Percentiles rank a stretch among this genome's conserved stretches.
These are phyloP conservation scores for Citrus unshiu DNA, from an alignment of 345 rosid genomes.

Conservation along the genomic window DNA sequence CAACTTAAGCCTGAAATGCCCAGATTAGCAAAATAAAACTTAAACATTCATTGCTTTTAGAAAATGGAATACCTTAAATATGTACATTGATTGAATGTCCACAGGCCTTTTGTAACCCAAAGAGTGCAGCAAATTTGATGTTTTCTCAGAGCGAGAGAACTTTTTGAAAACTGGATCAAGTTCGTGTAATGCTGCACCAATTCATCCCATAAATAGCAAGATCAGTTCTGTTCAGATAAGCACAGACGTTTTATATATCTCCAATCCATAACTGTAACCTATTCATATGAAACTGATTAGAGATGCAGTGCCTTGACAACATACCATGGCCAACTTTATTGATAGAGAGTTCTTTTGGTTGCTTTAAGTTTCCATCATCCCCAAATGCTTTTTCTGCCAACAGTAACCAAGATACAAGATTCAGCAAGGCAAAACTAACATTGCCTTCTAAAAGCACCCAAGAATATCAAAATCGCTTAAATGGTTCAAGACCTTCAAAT, in stretches of 20 bases:
- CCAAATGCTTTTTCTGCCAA: slow-evolving; percentile 85
- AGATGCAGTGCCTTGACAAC: slow-evolving; percentile 6
- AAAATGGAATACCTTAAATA: slow-evolving; percentile 63
- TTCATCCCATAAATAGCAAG: slow-evolving; percentile 7
- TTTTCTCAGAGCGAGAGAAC: slow-evolving; percentile 58
- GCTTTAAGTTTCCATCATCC: slow-evolving; percentile 69
- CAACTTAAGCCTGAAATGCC: background rate
- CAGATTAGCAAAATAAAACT: background rate
- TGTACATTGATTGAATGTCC: slow-evolving; percentile 89
- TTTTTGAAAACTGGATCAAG: slow-evolving; percentile 66
- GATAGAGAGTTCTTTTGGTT: slow-evolving; percentile 79
- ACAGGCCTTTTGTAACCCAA: slow-evolving; percentile 79
- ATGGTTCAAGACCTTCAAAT: background rate
- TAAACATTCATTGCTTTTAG: background rate
- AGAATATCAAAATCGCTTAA: background rate
- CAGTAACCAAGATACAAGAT: slow-evolving; percentile 2
- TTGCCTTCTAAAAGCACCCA: background rate
- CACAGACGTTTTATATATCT: background rate
- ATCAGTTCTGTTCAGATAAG: background rate
- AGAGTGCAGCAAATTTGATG: slow-evolving; percentile 56
- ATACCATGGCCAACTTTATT: slow-evolving; percentile 98
- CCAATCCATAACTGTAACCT: background rate
- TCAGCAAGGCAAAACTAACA: background rate
- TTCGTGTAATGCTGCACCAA: slow-evolving; percentile 77
- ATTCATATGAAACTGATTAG: background rate